Base-by-base conservation (phyloP, 805 yeast species). In the Yamadazyma laniorum region DNA sequence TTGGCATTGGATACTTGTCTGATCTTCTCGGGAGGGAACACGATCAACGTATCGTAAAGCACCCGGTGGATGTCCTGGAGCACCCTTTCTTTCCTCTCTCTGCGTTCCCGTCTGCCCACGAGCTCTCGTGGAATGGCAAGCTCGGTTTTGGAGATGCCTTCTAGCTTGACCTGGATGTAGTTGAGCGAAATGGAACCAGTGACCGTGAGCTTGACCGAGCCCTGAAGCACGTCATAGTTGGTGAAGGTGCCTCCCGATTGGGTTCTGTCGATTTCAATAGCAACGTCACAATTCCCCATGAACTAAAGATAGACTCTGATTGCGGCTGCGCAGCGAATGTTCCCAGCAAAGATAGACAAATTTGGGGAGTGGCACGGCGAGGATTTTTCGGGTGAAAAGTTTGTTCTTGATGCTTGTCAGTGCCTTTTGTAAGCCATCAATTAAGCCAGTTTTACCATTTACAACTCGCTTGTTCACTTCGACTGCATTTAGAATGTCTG, bases 21-120 rank as follows among this genome's bases (percentile, higher is more conserved):
- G 9, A 75, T 65, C 36, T 75, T 71, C 11, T 61, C 64, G 0
- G 82, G 77, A 2, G 81, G 82, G 40, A 77, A 77, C 18, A 77
- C 74, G 0, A 75, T 64, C 18, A 49, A 39, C 1, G 77, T 67
- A 37, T 75, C 78, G 46, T 75, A 76, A 15, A 77, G 57, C 7
- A 76, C 55, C 40, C 67, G 66, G 49, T 77, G 82, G 5, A 52
- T 51, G 45, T 71, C 77, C 26, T 42, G 53, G 6, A 65, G 34
- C 6, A 49, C 21, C 16, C 34, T 39, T 9, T 51, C 56, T 31
- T 47, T 53, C 28, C 37, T 40, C 4, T 50, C 49, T 25, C 47
- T 41, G 29, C 50, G 47, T 2, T 46, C 50, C 11, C 31, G 34
- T 21, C 23, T 21, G 6, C 23, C 9, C 12, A 21, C 27, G 12